Evolutionary conservation across 179 eudicot species (phyloP).

Genomic region (Corrigiola litoralis): DNA sequence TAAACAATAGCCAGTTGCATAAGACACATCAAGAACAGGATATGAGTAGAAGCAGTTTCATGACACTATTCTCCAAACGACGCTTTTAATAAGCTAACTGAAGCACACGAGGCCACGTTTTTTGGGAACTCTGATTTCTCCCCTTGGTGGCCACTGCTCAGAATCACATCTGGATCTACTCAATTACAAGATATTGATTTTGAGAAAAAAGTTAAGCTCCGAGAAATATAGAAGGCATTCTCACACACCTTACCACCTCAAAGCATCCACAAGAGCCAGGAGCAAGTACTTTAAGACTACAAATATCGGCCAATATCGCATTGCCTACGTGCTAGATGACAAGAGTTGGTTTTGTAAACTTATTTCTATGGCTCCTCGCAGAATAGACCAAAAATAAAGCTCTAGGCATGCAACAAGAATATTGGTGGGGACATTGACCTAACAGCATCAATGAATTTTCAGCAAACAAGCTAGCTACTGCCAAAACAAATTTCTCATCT

Average conservation of each 20-base stretch:
- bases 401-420: not conserved
- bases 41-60: not conserved
- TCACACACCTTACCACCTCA: not conserved
- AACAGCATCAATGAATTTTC: not conserved
- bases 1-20: not conserved
- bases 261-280: not conserved
- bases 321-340: no score
- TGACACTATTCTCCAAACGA: no score
- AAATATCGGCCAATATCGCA: no score
- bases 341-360: not conserved
- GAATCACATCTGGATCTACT: not conserved
- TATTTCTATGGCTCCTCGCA: slow-evolving; percentile 3
- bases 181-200: not conserved
- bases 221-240: not conserved
- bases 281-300: not conserved
- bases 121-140: no score
- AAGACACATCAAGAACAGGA: not conserved
- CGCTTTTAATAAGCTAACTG: not conserved
- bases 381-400: not conserved
- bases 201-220: not conserved
- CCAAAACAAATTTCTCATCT: not conserved
- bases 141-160: no score
- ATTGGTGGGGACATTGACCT: not conserved
- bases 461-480: not conserved
- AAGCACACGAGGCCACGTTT: not conserved